phyloP scores from a whole-genome alignment of 2,329 filamentous ascomycete genomes.

The Aspergillus cejpii region DNA sequence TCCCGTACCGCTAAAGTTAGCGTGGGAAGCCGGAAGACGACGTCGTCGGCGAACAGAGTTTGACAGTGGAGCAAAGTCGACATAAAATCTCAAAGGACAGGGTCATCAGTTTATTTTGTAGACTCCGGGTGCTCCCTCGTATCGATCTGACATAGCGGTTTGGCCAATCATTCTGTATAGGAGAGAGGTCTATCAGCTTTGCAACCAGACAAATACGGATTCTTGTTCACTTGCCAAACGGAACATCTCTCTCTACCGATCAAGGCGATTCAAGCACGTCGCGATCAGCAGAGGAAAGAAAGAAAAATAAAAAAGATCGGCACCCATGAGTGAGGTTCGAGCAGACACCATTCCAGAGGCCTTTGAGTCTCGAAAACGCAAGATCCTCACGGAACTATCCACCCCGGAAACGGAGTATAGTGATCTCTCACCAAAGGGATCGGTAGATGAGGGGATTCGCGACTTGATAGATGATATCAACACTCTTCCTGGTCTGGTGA shows the following conservation, averaged over 20 bases:
- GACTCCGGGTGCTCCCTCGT: too few species aligned
- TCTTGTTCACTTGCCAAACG: too few species aligned
- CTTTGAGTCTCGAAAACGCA: constrained; percentile 60
- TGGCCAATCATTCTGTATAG: too few species aligned
- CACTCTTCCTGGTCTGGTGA: constrained; percentile 64
- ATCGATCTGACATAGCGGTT: too few species aligned
- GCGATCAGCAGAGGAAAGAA: not conserved
- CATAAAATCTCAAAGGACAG: not conserved
- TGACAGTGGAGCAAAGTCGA: constrained; percentile 1
- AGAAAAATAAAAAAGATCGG: constrained; percentile 1
- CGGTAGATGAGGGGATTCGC: constrained; percentile 70
- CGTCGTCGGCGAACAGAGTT: constrained; percentile 10
- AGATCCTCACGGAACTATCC: constrained; percentile 64
- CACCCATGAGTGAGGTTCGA: constrained; percentile 4
- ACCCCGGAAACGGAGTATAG: constrained; percentile 65
- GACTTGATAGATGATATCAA: constrained; percentile 76
- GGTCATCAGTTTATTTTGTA: not conserved
- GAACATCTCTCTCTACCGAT: too few species aligned
- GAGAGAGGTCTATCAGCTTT: too few species aligned
- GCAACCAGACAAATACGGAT: too few species aligned
- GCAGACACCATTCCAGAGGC: constrained; percentile 20
- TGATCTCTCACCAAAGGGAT: constrained; percentile 83
- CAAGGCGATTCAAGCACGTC: too few species aligned
- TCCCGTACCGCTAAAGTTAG: constrained; percentile 18
- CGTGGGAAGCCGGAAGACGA: constrained; percentile 9